Evolutionary conservation across 202 grass and related monocot species (phyloP).

Genomic region (Zizania palustris): DNA sequence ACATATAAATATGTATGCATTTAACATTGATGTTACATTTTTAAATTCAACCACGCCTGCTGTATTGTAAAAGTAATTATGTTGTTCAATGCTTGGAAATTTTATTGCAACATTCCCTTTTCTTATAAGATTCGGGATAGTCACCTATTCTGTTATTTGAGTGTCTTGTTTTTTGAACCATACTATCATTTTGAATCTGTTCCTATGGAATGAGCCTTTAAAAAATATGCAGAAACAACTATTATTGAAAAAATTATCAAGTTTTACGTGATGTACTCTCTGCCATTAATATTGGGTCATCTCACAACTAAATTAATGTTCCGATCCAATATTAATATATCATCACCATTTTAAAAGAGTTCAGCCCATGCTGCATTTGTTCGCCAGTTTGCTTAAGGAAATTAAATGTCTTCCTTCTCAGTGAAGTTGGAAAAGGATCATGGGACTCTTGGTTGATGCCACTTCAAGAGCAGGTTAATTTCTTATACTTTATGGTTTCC

Average conservation of each 20-base stretch:
- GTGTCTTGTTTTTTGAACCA: background rate
- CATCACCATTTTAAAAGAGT: background rate
- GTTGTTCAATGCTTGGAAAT: background rate
- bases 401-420: conserved; percentile 41
- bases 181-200: background rate
- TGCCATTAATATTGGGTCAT: conserved; percentile 13
- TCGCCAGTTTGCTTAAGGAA: conserved; percentile 23
- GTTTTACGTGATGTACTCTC: background rate
- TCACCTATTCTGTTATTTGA: background rate
- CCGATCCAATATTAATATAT: background rate
- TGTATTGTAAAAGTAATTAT: background rate
- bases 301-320: background rate
- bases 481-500: conserved; percentile 16
- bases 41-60: background rate
- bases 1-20: background rate
- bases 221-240: background rate
- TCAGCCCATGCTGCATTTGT: conserved; percentile 13
- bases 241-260: background rate
- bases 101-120: background rate
- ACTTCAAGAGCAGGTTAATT: conserved; percentile 75
- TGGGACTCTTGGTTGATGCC: conserved; percentile 88
- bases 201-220: background rate
- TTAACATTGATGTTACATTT: background rate
- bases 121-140: background rate
- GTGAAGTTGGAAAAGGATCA: conserved; percentile 79